Evolutionary conservation across 176 grass and related monocot genomes (phyloP), one percentile per base, ranked within the genome.

Genomic region (Lolium perenne): DNA sequence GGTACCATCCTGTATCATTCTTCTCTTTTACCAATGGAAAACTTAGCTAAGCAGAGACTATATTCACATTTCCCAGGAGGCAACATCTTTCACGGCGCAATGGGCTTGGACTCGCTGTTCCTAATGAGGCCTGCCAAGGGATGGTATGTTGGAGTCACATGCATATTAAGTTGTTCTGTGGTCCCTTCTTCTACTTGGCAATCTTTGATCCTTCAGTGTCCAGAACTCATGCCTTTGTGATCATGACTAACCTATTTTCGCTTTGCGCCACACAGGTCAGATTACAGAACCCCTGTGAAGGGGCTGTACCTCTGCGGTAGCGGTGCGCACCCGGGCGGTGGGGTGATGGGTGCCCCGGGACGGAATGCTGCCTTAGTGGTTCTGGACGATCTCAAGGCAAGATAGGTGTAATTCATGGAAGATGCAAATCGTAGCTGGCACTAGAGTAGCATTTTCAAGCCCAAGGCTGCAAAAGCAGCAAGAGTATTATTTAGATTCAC

Each of bases 251-350:
- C 25, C 18, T 68, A 25, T 70, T 87, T 84, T 35, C 38, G 12
- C 54, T 76, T 89, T 80, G 45, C 32, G 22, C 4, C 41, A 13
- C 81, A 48, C 92, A 98, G 96, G 96, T 95, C 93, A 29, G 93
- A 90, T 81, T 94, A 98, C 69, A 95, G 88, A 88, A 98, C 97
- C 45, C 93, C 97, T 56, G 65, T 98, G 71, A 92, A 92, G 76
- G 97, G 97, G 22, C 65, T 98, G 63, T 98, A 98, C 81, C 90
- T 98, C 23, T 98, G 97, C 5, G 97, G 97, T 18, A 98, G 97
- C 2, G 97, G 97, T 1, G 88, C 94, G 20, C 97, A 98, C 67
- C 97, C 97, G 64, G 97, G 97, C 5, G 94, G 97, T 13, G 97
- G 97, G 43, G 97, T 98, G 49, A 98, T 98, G 97, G 97, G 94